Base-by-base conservation (phyloP, 352 stramenopile genomes). In the Phytophthora uliginosa region DNA sequence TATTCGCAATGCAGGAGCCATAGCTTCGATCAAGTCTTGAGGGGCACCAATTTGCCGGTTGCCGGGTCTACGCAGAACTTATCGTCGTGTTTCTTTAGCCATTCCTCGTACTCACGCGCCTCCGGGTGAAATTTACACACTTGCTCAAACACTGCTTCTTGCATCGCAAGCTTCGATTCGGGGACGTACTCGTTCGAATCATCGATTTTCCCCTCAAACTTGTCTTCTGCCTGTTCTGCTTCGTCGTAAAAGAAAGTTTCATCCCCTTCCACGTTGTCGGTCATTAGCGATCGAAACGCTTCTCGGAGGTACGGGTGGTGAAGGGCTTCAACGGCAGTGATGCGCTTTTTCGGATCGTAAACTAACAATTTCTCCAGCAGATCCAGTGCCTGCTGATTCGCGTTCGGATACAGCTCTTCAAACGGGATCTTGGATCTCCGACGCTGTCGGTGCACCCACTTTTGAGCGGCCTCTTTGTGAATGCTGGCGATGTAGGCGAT, bases 321-420 rank as follows among this genome's bases (percentile, higher is more conserved):
- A 48, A 99, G 78, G 2, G 98, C 95, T 71, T 99, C 90, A 34
- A 98, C 94, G 1, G 98, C 98, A 0, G 91, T 98, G 53, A 94
- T 68, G 20, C 88, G 85, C 65, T 85, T 62, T 34, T 79, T 74
- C 0, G 88, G 86, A 34, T 95, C 85, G 45, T 91, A 91, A 59
- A 82, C 77, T 7, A 95, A 69, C 38, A 95, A 64, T 56, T 92
- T 94, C 51, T 86, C 78, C n/a, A 96, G 67, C 24, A 95, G 64
- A 61, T 95, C 86, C 13, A 96, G 60, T 4, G 88, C 86, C 42
- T 85, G 74, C 18, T 77, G 60, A 66, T 95, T 95, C 7, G 88
- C 88, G 47, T 86, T 93, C 52, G 85, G 83, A 52, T 95, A 95
- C 22, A 95, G 70, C 70, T 95, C 86, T 31, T 79, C 76, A 69